Base-by-base conservation (phyloP, 768 basidiomycete genomes). In the Rhodotorula babjevae region DNA sequence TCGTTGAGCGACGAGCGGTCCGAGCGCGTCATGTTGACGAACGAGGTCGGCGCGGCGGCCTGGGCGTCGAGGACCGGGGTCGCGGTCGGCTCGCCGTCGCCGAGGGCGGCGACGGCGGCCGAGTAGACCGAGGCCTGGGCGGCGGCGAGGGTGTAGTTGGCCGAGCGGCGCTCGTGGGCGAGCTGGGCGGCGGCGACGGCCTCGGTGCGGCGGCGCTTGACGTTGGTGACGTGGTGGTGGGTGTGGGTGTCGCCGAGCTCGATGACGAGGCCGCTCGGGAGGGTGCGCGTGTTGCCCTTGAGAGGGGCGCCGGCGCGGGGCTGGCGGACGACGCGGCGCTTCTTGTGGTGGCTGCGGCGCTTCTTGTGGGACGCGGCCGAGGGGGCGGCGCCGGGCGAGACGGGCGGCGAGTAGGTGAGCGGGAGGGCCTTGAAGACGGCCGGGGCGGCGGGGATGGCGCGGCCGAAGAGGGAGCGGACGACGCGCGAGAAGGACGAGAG, bases 401-500 rank as follows among this genome's bases (percentile, higher is more conserved):
- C 52, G 44, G 49, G 31, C 8, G 59, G 29, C 31, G 55, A n/a
- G 36, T 11, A n/a, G 52, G 19, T 49, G 67, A 53, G 61, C 29
- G 49, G 61, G 21, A 58, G 29, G 33, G 40, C 33, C 46, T 15
- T 27, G 68, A 63, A 29, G 68, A 31, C 27, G 25, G 23, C 58
- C 25, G 58, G 36, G 1, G 58, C 58, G 49, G 58, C 8, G 36
- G 66, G 27, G 62, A 50, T 36, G 49, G 33, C 31, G 62, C 49
- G 49, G 40, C 61, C 64, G 47, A 74, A 74, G 58, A 74, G 46
- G 63, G 73, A 74, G 27, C 73, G 73, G n/a, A 74, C 63, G 53
- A 67, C 68, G 58, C 65, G 68, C 29, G 73, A 58, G 53, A 74
- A 68, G 46, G 62, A n/a, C 16, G 66, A 49, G 33, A 70, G 56